Evolutionary conservation across 148 eudicot genomes (phyloP).

Genomic region (Rhododendron kiyosumense): DNA sequence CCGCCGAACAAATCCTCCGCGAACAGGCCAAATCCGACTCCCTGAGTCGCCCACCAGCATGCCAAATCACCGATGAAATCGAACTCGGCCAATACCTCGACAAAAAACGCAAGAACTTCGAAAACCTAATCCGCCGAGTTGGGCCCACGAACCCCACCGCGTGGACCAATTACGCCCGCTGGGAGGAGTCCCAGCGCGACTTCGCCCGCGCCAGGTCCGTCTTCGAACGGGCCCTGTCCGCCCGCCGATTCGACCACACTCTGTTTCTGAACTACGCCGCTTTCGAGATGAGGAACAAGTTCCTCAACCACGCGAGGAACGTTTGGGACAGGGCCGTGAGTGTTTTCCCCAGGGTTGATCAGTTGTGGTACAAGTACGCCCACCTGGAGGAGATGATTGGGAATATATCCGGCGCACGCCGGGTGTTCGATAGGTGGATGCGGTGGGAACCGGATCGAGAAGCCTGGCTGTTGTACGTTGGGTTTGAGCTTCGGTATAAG

Average conservation of each 20-base stretch:
- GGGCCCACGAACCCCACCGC: slow-evolving; percentile 45
- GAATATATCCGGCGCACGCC: slow-evolving; percentile 72
- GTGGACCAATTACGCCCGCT: slow-evolving; percentile 82
- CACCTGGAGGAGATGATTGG: slow-evolving; percentile 90
- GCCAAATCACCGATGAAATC: slow-evolving; percentile 67
- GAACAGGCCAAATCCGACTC: slow-evolving; percentile 50
- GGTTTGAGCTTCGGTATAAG: slow-evolving; percentile 77
- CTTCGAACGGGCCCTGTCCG: slow-evolving; percentile 19
- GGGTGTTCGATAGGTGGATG: slow-evolving; percentile 88
- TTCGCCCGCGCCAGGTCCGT: slow-evolving; percentile 59
- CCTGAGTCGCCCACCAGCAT: slow-evolving; percentile 75
- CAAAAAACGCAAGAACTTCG: slow-evolving; percentile 74
- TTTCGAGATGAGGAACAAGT: slow-evolving; percentile 78
- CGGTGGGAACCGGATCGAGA: slow-evolving; percentile 74
- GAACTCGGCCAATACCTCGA: slow-evolving; percentile 79
- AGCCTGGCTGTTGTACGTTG: slow-evolving; percentile 73
- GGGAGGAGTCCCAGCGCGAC: slow-evolving; percentile 92
- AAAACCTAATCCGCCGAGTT: slow-evolving; percentile 57
- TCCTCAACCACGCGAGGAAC: not conserved
- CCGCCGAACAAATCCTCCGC: slow-evolving; percentile 87
- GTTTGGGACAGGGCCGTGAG: not conserved
- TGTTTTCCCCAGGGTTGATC: not conserved
- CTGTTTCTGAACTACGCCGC: slow-evolving; percentile 79
- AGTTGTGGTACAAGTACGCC: not conserved
- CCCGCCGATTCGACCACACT: slow-evolving; percentile 42